A percentile compares a stretch with the other conserved stretches of the same genome.
phyloP scores from a whole-genome alignment of 805 yeast genomes.

The Teunomyces pallodes region DNA sequence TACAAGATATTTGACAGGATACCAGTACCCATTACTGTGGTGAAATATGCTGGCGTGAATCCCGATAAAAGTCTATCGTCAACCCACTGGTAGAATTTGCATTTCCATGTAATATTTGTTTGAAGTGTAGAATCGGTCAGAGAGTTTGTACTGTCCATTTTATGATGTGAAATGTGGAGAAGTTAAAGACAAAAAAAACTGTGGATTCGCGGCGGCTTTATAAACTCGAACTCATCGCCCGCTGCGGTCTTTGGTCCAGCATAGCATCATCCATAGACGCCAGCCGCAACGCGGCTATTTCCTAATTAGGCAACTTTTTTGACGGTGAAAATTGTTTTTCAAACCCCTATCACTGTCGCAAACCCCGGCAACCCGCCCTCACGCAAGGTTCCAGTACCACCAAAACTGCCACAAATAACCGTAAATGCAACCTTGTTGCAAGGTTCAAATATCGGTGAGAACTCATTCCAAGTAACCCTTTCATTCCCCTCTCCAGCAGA shows the following conservation, averaged over 20 bases:
- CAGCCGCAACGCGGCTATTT: not conserved
- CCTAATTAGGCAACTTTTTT: not conserved
- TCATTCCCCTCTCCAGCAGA: no score
- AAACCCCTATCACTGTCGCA: not conserved
- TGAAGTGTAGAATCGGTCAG: constrained; percentile 1
- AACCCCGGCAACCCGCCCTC: no score
- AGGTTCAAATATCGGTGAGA: no score
- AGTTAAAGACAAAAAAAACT: not conserved
- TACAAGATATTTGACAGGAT: constrained; percentile 62
- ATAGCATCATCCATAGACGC: not conserved
- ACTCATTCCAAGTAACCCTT: no score
- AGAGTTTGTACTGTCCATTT: not conserved
- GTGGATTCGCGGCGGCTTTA: not conserved
- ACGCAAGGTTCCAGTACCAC: no score
- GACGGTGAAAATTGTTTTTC: not conserved
- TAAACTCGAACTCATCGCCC: not conserved
- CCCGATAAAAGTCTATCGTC: constrained; percentile 16
- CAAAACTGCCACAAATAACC: no score
- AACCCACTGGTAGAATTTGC: not conserved
- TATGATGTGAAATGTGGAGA: not conserved
- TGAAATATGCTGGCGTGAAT: constrained; percentile 58
- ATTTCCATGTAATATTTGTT: not conserved
- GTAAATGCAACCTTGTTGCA: no score
- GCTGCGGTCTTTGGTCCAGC: constrained; percentile 2
- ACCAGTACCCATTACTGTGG: constrained; percentile 84